Evolutionary conservation across 139 green algal species (phyloP).

Genomic region (Pedinophyceae sp.): DNA sequence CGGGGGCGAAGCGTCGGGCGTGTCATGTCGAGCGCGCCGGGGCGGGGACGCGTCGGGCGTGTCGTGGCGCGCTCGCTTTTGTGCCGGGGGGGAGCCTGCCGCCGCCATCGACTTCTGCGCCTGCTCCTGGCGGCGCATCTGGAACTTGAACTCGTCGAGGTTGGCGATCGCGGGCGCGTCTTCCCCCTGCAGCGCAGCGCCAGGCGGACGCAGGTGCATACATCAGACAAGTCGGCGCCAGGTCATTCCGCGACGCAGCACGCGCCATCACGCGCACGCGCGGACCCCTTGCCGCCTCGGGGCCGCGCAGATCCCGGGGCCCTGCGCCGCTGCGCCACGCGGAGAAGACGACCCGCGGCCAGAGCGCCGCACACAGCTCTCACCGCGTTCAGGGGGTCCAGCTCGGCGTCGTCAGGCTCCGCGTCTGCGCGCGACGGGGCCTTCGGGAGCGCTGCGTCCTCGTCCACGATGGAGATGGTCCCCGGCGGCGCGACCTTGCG

Average conservation of each 20-base stretch:
- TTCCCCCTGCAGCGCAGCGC: slow-evolving; percentile 11
- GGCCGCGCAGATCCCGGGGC: too few species aligned
- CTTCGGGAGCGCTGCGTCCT: slow-evolving; percentile 14
- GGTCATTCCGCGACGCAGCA: neutral
- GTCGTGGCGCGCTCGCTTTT: neutral
- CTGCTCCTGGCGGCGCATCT: slow-evolving; percentile 24
- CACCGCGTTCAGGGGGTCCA: slow-evolving; percentile 26
- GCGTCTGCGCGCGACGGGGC: neutral
- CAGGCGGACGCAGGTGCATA: neutral
- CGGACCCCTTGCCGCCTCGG: neutral
- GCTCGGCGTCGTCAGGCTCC: neutral
- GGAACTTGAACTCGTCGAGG: slow-evolving; percentile 30
- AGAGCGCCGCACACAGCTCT: slow-evolving; percentile 1
- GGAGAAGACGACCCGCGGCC: neutral
- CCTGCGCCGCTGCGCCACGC: too few species aligned
- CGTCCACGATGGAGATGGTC: slow-evolving; percentile 40
- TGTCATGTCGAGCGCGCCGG: slow-evolving; percentile 13
- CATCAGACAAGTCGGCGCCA: neutral
- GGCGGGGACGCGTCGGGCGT: slow-evolving; percentile 18
- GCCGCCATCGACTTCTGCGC: slow-evolving; percentile 8
- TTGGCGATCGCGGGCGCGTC: slow-evolving; percentile 48
- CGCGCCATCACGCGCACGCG: neutral
- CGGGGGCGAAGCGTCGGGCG: slow-evolving; percentile 17
- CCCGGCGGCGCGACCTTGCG: neutral
- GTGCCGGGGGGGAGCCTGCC: neutral